Conservation (phyloP, 2,329 filamentous ascomycete genomes). For the Nothophoma quercina region DNA sequence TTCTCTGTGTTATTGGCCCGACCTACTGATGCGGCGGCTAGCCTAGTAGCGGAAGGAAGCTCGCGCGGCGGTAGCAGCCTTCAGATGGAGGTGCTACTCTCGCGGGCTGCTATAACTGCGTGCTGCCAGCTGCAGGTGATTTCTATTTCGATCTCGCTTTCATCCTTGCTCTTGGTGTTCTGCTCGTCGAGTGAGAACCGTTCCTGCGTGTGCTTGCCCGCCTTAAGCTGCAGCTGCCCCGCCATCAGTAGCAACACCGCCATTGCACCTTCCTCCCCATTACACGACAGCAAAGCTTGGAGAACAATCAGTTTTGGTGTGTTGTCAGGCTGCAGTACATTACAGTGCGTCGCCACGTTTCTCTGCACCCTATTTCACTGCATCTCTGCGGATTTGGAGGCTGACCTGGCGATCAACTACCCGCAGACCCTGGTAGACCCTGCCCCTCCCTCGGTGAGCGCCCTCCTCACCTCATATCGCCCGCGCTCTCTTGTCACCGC, state of each 20-base stretch:
- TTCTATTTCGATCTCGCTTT: constrained; percentile 8
- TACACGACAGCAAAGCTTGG: constrained; percentile 22
- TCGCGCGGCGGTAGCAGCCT: constrained; percentile 22
- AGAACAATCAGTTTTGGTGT: constrained; percentile 11
- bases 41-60: constrained; percentile 20
- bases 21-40: constrained; percentile 21
- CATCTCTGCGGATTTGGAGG: constrained; percentile 7
- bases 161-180: constrained; percentile 17
- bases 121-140: constrained; percentile 13
- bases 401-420: constrained; percentile 27
- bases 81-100: constrained; percentile 5
- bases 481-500: constrained; percentile 16
- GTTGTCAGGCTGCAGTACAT: constrained; percentile 9
- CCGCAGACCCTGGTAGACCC: constrained; percentile 23
- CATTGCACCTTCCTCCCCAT: constrained; percentile 18
- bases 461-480: constrained; percentile 11
- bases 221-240: constrained; percentile 23
- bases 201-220: constrained; percentile 18
- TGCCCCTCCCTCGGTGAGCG: constrained; percentile 23
- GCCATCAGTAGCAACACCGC: constrained; percentile 22
- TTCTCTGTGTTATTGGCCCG: constrained; percentile 8
- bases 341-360: constrained; percentile 20
- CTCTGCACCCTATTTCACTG: constrained; percentile 1
- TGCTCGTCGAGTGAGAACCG: constrained; percentile 18
- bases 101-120: constrained; percentile 16